Base-by-base conservation (phyloP, 2,329 filamentous ascomycete species). In the Cercospora janseana region DNA sequence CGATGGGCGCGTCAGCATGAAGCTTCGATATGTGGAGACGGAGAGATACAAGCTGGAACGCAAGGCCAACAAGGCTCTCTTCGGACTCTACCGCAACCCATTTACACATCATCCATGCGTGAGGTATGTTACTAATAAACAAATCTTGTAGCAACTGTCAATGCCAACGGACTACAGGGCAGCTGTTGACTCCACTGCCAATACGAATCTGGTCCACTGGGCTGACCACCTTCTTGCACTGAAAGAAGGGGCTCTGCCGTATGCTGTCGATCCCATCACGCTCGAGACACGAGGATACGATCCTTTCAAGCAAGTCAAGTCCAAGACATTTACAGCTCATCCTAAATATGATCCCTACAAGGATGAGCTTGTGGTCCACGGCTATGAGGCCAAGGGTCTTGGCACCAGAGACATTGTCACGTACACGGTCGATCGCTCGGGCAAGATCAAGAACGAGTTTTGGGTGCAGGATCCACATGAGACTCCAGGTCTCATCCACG, bases 161-260 rank as follows among this genome's bases (percentile, higher is more conserved):
- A 20, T 23, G 9, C 4, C 13, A 20, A 20, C 28, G 38, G 6
- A 7, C 5, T 4, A 4, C 38, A 54, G 57, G 24, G 58, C 54
- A 24, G 58, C 57, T 4, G 78, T 82, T 31, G 68, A 79, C 13
- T 81, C 77, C 0, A 77, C 78, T 0, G 73, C 75, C 3, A 83
- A 83, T 54, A 83, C 80, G 1, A 83, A 83, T 50, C 68, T 83
- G 13, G 69, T 78, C 2, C 79, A 77, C 59, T 83, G 77, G 75
- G 68, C 77, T 6, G 78, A 78, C 0, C 71, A 77, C 34, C 58
- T 82, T 50, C 67, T 81, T 3, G 79, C 79, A 0, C 71, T 68
- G 46, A 82, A 82, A 57, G 74, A 79, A 57, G 65, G 66, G 31
- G 69, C 65, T 0, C 62, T 66, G 3, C 69, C 69, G 0, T 73